A percentile compares a stretch with the other conserved stretches of the same genome.
Evolutionary conservation across 768 basidiomycete species (phyloP).

Genomic region (Kwoniella sp.): DNA sequence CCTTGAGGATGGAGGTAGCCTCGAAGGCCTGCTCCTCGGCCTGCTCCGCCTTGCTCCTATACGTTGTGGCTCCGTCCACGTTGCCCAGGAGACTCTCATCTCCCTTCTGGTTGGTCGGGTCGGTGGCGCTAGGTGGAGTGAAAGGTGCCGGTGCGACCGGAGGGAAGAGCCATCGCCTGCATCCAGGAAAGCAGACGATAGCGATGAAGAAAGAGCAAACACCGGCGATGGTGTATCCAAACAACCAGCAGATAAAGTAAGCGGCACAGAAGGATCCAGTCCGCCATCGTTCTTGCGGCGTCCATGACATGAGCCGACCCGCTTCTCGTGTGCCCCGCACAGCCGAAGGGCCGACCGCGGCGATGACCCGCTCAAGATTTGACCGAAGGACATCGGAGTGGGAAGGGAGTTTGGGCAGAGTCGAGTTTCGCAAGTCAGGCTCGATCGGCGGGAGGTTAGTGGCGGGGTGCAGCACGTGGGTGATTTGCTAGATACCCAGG

Average conservation of each 20-base stretch:
- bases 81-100: constrained; percentile 50
- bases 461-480: constrained; percentile 51
- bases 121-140: constrained; percentile 50
- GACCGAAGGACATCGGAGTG: constrained; percentile 50
- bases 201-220: constrained; percentile 45
- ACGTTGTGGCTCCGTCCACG: constrained; percentile 46
- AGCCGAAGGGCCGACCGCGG: constrained; percentile 46
- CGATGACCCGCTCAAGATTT: constrained; percentile 51
- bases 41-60: constrained; percentile 51
- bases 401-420: constrained; percentile 51
- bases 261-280: constrained; percentile 45
- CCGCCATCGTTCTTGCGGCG: constrained; percentile 42
- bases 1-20: constrained; percentile 43
- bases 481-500: constrained; percentile 44
- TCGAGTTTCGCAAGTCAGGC: constrained; percentile 51
- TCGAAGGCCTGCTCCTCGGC: constrained; percentile 53
- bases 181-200: constrained; percentile 47
- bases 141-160: constrained; percentile 47
- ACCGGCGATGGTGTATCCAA: constrained; percentile 48
- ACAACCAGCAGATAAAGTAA: constrained; percentile 50
- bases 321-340: constrained; percentile 47
- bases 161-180: constrained; percentile 50
- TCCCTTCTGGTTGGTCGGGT: constrained; percentile 50
- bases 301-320: constrained; percentile 49
- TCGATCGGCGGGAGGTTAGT: constrained; percentile 46